Conservation (phyloP, 148 eudicot species). For the Silene conica region DNA sequence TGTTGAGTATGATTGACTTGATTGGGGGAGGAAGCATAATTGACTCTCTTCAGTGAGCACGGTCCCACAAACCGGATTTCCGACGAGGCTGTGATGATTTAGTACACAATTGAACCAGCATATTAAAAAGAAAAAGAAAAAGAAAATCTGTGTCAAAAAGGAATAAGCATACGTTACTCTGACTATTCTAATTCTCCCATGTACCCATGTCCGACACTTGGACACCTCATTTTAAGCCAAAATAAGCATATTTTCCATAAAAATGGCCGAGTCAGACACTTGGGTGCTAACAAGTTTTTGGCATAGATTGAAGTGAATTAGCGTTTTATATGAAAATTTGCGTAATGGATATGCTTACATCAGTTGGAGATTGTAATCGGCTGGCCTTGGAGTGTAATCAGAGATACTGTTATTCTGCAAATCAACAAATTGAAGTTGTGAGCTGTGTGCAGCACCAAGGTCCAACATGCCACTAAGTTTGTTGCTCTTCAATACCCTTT, state of each 20-base stretch:
- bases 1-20: constrained; percentile 16
- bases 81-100: constrained; percentile 1
- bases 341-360: constrained; percentile 31
- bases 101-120: not conserved
- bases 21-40: constrained; percentile 28
- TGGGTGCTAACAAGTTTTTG: too few species aligned
- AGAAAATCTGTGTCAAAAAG: too few species aligned
- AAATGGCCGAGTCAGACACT: too few species aligned
- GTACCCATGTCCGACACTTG: too few species aligned
- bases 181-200: too few species aligned
- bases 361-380: constrained; percentile 21
- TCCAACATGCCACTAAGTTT: constrained; percentile 52
- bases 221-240: too few species aligned
- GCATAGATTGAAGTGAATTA: too few species aligned
- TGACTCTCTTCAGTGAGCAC: not conserved
- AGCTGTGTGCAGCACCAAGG: constrained; percentile 46
- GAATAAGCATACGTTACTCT: too few species aligned
- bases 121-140: too few species aligned
- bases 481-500: constrained; percentile 43
- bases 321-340: not conserved
- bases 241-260: too few species aligned
- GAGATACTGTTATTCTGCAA: constrained; percentile 49
- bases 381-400: constrained; percentile 19
- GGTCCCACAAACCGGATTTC: constrained; percentile 28
- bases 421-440: constrained; percentile 50